Evolutionary conservation across 805 yeast species (phyloP), one percentile per base, ranked within the genome.

Genomic region (Ogataea methanolica): DNA sequence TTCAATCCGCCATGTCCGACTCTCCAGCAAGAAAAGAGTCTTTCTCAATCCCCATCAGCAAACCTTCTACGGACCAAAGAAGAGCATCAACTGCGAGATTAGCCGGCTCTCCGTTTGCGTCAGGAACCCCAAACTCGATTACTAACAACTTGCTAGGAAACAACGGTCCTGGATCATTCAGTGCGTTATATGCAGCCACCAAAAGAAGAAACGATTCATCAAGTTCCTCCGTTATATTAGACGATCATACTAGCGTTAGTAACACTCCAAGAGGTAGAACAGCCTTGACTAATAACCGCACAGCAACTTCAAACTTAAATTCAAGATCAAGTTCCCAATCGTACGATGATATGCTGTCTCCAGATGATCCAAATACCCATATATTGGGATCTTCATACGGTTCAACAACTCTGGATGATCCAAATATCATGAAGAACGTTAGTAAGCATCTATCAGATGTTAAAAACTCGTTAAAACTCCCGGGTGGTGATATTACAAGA

Each of bases 401-500:
- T 4, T 26, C 31, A 11, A 26, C 31, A 7, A 36, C 36, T 6
- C 29, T 31, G 11, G 38, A 31, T 17, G 40, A 44, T 17, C 36
- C 46, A n/a, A 35, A 33, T 8, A 6, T 15, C 6, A 34, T n/a
- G n/a, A 34, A 19, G n/a, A 26, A 19, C 12, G 14, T 19, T 16
- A 31, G 17, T 11, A 15, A 17, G 12, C 31, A 33, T 12, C 33
- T 48, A 17, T 52, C 56, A 4, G 68, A 63, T 29, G 59, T 60
- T 3, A 59, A 59, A 19, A 56, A 55, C 15, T 63, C 74, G 2
- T 55, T 76, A 33, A 66, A 66, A 35, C 49, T 66, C 5, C 79
- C 74, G 35, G 79, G 80, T 7, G 81, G 78, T 14, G 82, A 77
- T 54, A 74, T 77, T 38, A 75, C 78, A 4, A 62, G 80, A 54